Percentiles rank a stretch among this genome's conserved stretches.
Evolutionary conservation across 345 rosid genomes (phyloP).

Genomic region (Moricandia moricandioides): DNA sequence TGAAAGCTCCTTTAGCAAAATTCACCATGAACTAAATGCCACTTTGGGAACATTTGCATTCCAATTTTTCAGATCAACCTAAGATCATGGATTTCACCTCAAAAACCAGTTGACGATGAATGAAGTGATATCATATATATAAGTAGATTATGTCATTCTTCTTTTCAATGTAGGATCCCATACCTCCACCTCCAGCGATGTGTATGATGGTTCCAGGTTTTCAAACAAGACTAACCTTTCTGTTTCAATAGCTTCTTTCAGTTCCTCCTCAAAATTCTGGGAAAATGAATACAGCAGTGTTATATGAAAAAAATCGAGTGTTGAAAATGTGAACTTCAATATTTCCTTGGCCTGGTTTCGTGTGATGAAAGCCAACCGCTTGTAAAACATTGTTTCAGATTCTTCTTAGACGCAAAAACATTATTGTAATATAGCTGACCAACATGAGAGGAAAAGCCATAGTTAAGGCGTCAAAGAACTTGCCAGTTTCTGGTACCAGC

Average conservation of each 20-base stretch:
- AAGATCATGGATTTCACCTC: not conserved
- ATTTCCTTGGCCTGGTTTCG: not conserved
- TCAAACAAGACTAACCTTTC: constrained; percentile 44
- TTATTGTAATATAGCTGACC: constrained; percentile 4
- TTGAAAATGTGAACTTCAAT: not conserved
- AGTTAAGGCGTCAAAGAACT: constrained; percentile 29
- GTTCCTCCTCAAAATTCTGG: constrained; percentile 52
- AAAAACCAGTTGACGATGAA: no score
- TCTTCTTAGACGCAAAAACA: constrained; percentile 4
- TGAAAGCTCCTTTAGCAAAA: constrained; percentile 3
- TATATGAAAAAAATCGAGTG: not conserved
- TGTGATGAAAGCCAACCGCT: constrained; percentile 7
- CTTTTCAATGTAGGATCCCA: constrained; percentile 5
- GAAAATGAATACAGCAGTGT: constrained; percentile 4
- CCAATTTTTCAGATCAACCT: not conserved
- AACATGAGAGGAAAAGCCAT: constrained; percentile 1
- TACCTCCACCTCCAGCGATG: constrained; percentile 65
- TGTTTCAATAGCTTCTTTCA: constrained; percentile 37
- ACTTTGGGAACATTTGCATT: not conserved
- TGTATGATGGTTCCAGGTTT: constrained; percentile 55
- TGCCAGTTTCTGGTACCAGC: constrained; percentile 47
- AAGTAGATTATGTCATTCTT: not conserved
- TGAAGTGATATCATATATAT: not conserved
- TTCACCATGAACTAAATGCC: not conserved
- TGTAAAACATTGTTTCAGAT: constrained; percentile 1